Base-by-base conservation (phyloP, 176 grass and related monocot species). In the Dendrocalamus sinicus region DNA sequence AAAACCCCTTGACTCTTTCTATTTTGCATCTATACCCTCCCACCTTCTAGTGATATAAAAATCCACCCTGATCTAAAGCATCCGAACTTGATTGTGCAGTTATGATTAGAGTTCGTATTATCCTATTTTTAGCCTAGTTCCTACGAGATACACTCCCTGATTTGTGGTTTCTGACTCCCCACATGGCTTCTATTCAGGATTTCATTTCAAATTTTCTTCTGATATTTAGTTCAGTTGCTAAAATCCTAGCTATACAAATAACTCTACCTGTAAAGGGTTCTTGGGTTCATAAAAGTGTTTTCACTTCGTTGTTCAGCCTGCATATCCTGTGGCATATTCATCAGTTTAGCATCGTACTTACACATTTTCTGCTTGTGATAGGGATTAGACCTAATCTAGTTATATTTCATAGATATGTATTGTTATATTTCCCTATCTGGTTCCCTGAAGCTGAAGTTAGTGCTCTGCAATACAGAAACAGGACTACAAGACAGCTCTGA, bases 401-500 rank as follows among this genome's bases (percentile, higher is more conserved):
- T 62, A 45, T 24, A 3, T 28, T 74, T 23, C 26, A 8, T 78
- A 69, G 28, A 48, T 79, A 47, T 44, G 23, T 53, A 69, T 52
- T 47, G 23, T 45, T 79, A n/a, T 43, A 45, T 84, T 69, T 79
- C 17, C 23, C n/a, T 83, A 44, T 69, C 51, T 83, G 22, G 9
- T 67, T 85, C 24, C 41, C 54, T 66, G n/a, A 43, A 80, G 52
- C 19, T 86, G 78, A 90, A 62, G 39, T 66, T 79, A 51, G 55
- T 43, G 44, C 16, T 82, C 52, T 84, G 35, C 26, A 68, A 26
- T 87, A 72, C 90, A 98, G 93, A 99, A 94, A 85, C 92, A 94
- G 58, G 93, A 99, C 68, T 99, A 92, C 73, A 99, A 99, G 76
- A 89, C 91, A 74, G 94, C 96, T 86, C 81, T 96, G 67, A 96